Evolutionary conservation across 352 stramenopile genomes (phyloP).

Genomic region (Globisporangium orthogonon): DNA sequence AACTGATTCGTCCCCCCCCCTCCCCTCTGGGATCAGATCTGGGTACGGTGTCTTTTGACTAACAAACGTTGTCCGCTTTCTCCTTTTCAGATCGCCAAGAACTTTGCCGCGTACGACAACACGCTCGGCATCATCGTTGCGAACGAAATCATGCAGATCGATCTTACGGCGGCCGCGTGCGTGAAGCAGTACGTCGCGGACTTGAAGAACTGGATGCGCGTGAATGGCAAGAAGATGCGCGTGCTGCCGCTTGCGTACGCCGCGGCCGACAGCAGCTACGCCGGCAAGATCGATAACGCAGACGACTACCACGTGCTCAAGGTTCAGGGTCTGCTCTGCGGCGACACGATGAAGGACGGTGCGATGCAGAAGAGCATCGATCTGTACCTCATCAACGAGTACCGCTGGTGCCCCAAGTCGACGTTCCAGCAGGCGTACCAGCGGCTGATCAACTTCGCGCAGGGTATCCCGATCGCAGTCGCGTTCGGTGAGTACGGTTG

Average conservation of each 20-base stretch:
- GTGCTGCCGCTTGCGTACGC: conserved; percentile 77
- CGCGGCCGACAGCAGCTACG: conserved; percentile 72
- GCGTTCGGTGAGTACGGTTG: conserved; percentile 82
- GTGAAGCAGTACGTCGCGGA: conserved; percentile 82
- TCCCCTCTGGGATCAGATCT: no score
- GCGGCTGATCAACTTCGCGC: conserved; percentile 58
- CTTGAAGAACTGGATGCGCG: conserved; percentile 85
- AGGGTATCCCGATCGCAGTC: conserved; percentile 77
- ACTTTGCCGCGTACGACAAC: conserved; percentile 88
- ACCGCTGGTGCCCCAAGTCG: conserved; percentile 74
- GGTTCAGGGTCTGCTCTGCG: conserved; percentile 79
- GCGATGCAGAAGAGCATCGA: conserved; percentile 82
- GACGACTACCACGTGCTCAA: conserved; percentile 82
- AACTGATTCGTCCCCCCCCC: no score
- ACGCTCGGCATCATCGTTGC: conserved; percentile 75
- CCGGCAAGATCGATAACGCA: conserved; percentile 37
- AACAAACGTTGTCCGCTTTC: no score
- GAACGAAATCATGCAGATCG: conserved; percentile 86
- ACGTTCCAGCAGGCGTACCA: conserved; percentile 69
- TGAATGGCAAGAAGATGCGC: conserved; percentile 79
- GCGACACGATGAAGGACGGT: conserved; percentile 77
- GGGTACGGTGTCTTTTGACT: no score
- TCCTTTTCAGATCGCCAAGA: conserved; percentile 82
- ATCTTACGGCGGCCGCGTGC: conserved; percentile 68
- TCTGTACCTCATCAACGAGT: conserved; percentile 88